These are phyloP conservation scores for Anthostomella pinea DNA, from an alignment of 2,329 filamentous ascomycete species.

Conservation along the genomic window DNA sequence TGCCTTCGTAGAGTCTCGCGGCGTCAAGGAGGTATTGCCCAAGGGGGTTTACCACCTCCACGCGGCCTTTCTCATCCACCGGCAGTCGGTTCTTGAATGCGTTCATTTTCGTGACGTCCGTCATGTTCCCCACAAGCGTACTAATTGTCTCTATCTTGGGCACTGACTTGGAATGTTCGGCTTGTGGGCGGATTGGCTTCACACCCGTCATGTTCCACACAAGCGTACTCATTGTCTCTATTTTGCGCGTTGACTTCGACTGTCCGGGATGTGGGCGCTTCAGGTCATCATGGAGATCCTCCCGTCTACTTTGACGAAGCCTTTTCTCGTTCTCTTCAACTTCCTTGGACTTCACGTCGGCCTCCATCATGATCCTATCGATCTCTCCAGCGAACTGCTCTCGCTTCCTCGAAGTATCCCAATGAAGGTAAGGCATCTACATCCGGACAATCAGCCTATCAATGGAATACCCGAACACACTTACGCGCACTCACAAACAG, in stretches of 20 bases:
- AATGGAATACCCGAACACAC: no score
- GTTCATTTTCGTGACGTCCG: not conserved
- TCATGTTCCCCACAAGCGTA: not conserved
- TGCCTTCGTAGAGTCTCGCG: slow-evolving; percentile 35
- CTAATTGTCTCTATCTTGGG: slow-evolving; percentile 3
- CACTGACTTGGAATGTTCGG: not conserved
- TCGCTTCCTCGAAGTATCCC: slow-evolving; percentile 37
- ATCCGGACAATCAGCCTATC: not conserved
- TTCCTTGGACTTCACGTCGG: not conserved
- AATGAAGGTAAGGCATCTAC: slow-evolving; percentile 41
- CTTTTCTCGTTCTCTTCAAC: not conserved
- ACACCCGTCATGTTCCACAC: not conserved
- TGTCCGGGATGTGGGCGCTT: not conserved
- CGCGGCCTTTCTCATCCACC: slow-evolving; percentile 1
- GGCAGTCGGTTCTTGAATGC: not conserved
- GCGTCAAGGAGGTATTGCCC: slow-evolving; percentile 33
- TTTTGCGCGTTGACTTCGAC: not conserved
- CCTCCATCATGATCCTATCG: slow-evolving; percentile 5
- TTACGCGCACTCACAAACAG: slow-evolving; percentile 21
- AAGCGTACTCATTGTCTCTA: slow-evolving; percentile 1
- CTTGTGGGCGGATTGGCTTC: not conserved
- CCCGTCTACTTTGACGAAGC: not conserved
- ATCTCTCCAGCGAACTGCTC: slow-evolving; percentile 29
- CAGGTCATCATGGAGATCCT: not conserved
- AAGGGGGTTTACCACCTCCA: slow-evolving; percentile 14